phyloP scores from a whole-genome alignment of 495 filamentous ascomycete genomes.

The Entonaema liquescens region DNA sequence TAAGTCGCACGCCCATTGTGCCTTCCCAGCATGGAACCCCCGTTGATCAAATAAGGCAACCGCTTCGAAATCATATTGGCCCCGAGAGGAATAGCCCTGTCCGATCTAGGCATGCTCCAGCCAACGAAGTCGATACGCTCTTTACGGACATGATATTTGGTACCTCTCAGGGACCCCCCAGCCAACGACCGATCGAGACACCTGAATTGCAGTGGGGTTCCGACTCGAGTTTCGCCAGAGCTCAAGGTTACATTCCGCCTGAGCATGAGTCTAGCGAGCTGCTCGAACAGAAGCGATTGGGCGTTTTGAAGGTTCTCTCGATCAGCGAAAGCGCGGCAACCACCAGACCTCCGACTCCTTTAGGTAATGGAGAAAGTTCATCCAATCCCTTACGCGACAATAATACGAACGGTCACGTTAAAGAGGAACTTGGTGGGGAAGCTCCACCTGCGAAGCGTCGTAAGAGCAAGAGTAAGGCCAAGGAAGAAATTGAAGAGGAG shows the following conservation, averaged over 20 bases:
- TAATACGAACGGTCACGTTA: slow-evolving; percentile 41
- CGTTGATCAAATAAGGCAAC: slow-evolving; percentile 25
- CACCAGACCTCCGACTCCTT: slow-evolving; percentile 68
- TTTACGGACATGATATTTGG: slow-evolving; percentile 55
- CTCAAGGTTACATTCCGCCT: slow-evolving; percentile 64
- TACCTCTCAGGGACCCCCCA: slow-evolving; percentile 18
- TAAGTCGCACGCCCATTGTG: slow-evolving; percentile 20
- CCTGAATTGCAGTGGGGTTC: slow-evolving; percentile 69
- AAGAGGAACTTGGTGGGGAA: slow-evolving; percentile 51
- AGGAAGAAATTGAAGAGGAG: slow-evolving; percentile 41
- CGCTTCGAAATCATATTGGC: slow-evolving; percentile 18
- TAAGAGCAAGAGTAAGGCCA: slow-evolving; percentile 56
- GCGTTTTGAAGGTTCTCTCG: slow-evolving; percentile 63
- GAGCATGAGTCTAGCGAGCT: slow-evolving; percentile 65
- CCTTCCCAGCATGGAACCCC: slow-evolving; percentile 17
- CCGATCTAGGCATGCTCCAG: slow-evolving; percentile 31
- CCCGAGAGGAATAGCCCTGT: slow-evolving; percentile 29
- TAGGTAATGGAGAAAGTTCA: slow-evolving; percentile 48
- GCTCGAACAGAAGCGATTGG: slow-evolving; percentile 61
- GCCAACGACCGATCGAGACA: slow-evolving; percentile 27
- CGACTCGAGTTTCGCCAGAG: slow-evolving; percentile 65
- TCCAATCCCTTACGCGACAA: slow-evolving; percentile 21
- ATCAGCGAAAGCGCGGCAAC: slow-evolving; percentile 61
- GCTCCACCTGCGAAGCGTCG: slow-evolving; percentile 54
- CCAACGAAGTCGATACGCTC: slow-evolving; percentile 36